A percentile compares a stretch with the other conserved stretches of the same genome.
phyloP scores from a whole-genome alignment of 1,284 basidiomycete species.

The Psilocybe mexicana region DNA sequence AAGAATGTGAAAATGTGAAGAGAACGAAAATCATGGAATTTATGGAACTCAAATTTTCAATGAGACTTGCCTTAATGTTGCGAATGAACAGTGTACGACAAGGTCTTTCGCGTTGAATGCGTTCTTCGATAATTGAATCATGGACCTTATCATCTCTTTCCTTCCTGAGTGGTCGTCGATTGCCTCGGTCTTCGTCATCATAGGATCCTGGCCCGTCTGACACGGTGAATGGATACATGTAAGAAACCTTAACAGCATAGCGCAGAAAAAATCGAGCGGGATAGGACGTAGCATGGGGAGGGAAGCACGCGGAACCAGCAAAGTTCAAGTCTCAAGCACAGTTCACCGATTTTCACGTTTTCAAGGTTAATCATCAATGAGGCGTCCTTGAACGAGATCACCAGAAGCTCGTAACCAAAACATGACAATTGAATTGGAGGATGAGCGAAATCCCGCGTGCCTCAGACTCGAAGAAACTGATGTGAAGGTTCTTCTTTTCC shows the following conservation, averaged over 20 bases:
- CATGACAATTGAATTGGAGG: constrained; percentile 30
- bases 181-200: constrained; percentile 50
- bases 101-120: constrained; percentile 88
- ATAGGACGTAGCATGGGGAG: constrained; percentile 42
- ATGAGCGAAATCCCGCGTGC: constrained; percentile 35
- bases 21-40: constrained; percentile 6
- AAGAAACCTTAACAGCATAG: constrained; percentile 46
- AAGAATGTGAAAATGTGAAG: constrained; percentile 8
- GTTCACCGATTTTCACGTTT: constrained; percentile 27
- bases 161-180: constrained; percentile 55
- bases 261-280: constrained; percentile 38
- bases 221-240: constrained; percentile 49
- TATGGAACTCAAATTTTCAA: constrained; percentile 16
- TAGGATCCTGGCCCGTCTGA: constrained; percentile 61
- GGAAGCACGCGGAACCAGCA: constrained; percentile 30
- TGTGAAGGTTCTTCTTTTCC: constrained; percentile 16
- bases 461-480: constrained; percentile 35
- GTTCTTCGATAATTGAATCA: constrained; percentile 86
- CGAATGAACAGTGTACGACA: constrained; percentile 96
- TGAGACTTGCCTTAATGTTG: constrained; percentile 87
- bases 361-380: constrained; percentile 21
- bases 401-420: constrained; percentile 13
- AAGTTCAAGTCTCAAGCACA: constrained; percentile 28
- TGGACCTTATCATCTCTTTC: constrained; percentile 82
- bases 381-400: constrained; percentile 17